Conservation (phyloP, 495 filamentous ascomycete genomes). For the Penicillium turbatum region DNA sequence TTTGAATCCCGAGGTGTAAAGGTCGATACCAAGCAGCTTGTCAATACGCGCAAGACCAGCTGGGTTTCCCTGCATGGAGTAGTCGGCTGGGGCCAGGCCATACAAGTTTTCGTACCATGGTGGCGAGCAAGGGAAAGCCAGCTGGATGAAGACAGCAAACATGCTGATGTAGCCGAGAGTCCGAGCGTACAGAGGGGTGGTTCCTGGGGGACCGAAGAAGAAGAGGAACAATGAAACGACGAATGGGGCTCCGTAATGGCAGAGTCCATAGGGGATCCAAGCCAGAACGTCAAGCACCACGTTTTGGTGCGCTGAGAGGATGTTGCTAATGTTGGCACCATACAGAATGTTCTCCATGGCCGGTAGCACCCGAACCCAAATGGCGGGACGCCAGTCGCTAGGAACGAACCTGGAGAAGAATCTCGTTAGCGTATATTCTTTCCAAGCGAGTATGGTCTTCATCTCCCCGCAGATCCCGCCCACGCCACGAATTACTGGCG, state of each 20-base stretch:
- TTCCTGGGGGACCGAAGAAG: conserved; percentile 81
- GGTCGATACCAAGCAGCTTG: conserved; percentile 77
- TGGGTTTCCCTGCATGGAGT: conserved; percentile 80
- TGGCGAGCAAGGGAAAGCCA: conserved; percentile 86
- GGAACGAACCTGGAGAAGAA: conserved; percentile 66
- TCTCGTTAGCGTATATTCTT: conserved; percentile 15
- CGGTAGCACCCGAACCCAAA: conserved; percentile 91
- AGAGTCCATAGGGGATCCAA: conserved; percentile 89
- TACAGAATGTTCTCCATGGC: conserved; percentile 97
- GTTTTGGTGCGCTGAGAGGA: conserved; percentile 82
- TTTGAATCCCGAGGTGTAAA: conserved; percentile 87
- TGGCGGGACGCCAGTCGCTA: conserved; percentile 76
- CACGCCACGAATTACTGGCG: background rate
- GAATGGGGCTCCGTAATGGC: conserved; percentile 78
- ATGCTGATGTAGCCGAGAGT: conserved; percentile 92
- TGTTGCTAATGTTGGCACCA: conserved; percentile 92
- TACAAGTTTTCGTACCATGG: conserved; percentile 94
- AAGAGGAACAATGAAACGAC: conserved; percentile 75
- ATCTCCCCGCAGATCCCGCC: background rate
- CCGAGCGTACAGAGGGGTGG: conserved; percentile 74
- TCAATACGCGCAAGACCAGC: conserved; percentile 88
- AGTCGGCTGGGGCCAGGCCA: conserved; percentile 84
- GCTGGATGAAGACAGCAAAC: conserved; percentile 76
- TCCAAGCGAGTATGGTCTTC: background rate
- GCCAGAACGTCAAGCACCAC: conserved; percentile 78